Evolutionary conservation across 2,329 filamentous ascomycete species (phyloP).

Genomic region (Botrytis squamosa): DNA sequence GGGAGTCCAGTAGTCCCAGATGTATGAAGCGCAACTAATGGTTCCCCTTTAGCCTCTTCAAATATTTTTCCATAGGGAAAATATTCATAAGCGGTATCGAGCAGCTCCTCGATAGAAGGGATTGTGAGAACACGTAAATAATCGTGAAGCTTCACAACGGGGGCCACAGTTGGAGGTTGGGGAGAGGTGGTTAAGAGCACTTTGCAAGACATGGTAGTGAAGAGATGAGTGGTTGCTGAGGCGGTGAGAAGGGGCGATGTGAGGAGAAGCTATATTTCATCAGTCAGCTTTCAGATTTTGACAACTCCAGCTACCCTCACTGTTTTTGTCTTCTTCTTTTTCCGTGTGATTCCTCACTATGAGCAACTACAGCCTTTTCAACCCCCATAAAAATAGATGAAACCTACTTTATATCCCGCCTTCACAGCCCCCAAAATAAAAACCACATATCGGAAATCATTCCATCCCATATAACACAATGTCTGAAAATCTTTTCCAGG

Average conservation of each 20-base stretch:
- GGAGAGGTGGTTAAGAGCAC: background rate
- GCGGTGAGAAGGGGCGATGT: background rate
- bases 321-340: too few species aligned
- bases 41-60: background rate
- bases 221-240: background rate
- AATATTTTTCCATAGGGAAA: background rate
- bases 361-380: too few species aligned
- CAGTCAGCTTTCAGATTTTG: background rate
- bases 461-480: slow-evolving; percentile 46
- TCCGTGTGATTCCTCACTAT: too few species aligned
- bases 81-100: background rate
- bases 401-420: slow-evolving; percentile 3
- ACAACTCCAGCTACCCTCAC: background rate
- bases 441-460: slow-evolving; percentile 1
- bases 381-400: background rate
- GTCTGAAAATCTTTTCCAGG: slow-evolving; percentile 38
- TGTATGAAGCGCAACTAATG: background rate
- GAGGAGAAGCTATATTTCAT: background rate
- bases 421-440: slow-evolving; percentile 6
- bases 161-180: background rate
- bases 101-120: background rate
- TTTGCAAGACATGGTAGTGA: background rate
- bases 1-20: background rate
- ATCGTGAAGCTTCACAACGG: background rate
- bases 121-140: background rate